Base-by-base conservation (phyloP, 2,329 filamentous ascomycete genomes). In the Calonectria crousiana region DNA sequence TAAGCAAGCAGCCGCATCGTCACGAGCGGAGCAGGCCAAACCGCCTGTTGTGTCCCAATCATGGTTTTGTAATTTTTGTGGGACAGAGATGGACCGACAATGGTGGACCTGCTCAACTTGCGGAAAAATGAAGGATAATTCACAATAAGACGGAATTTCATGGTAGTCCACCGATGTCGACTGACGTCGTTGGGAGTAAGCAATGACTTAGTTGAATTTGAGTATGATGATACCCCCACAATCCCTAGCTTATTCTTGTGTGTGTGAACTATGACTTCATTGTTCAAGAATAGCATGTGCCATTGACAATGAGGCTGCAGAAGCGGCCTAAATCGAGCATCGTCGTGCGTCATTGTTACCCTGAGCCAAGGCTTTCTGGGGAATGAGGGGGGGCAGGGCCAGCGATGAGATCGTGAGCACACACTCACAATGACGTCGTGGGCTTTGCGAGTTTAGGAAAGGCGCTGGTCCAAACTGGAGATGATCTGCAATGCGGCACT, bases 101-200 rank as follows among this genome's bases (percentile, higher is more conserved):
- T 91, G 89, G 89, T 91, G 90, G 90, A 89, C 87, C 30, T 92
- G 90, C 76, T 87, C 87, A 23, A 82, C 85, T 4, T 92, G 90
- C 79, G 89, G 89, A 2, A 86, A 83, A 75, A 87, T 92, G 83
- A 91, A 91, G 82, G 85, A 88, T 14, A 87, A 81, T 73, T 90
- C 88, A 66, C 79, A 77, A 77, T 84, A 78, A 78, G 44, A 30
- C 14, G 60, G 38, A 28, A 6, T 32, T 65, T 14, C 14, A 30
- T 38, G 11, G 2, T 51, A 9, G 34, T 32, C 62, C 8, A 20
- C 34, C 51, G 65, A 73, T 69, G 34, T 41, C 23, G 14, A 62
- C 36, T 41, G 56, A 41, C 32, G 34, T 67, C 26, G 67, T 72
- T 51, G 68, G 56, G 56, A 26, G n/a, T n/a, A 36, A 52, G 26